Evolutionary conservation across 805 yeast genomes (phyloP).

Genomic region (Cyberlindnera bimundalis): DNA sequence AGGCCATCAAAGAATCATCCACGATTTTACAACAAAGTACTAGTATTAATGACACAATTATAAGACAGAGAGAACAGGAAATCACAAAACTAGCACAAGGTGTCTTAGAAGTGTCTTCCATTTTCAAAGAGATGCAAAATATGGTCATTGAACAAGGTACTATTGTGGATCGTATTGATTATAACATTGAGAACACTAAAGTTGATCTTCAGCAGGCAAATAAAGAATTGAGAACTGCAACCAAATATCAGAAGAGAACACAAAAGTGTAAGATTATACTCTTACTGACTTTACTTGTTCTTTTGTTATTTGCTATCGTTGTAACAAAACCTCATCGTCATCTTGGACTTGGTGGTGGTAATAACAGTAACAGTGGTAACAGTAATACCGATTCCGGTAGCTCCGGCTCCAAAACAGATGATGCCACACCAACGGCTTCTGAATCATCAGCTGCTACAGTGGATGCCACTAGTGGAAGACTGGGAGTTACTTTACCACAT

Average conservation of each 20-base stretch:
- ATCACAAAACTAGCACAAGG: conserved; percentile 91
- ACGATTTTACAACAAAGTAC: conserved; percentile 32
- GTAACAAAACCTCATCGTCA: conserved; percentile 55
- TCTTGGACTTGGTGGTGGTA: conserved; percentile 9
- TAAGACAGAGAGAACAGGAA: conserved; percentile 81
- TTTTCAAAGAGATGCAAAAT: conserved; percentile 88
- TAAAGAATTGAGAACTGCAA: conserved; percentile 72
- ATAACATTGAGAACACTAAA: conserved; percentile 79
- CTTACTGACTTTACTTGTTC: conserved; percentile 64
- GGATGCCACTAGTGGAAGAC: conserved; percentile 1
- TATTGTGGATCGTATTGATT: conserved; percentile 87
- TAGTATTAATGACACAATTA: conserved; percentile 37
- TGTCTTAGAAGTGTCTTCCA: conserved; percentile 87
- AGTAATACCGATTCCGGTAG: not conserved
- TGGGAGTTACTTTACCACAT: conserved; percentile 5
- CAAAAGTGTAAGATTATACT: conserved; percentile 88
- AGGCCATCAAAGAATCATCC: conserved; percentile 49
- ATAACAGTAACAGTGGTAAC: not conserved
- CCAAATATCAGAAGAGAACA: conserved; percentile 78
- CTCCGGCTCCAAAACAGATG: not conserved
- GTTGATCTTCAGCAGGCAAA: conserved; percentile 74
- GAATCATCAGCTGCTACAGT: conserved; percentile 23
- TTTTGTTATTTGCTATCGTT: conserved; percentile 66
- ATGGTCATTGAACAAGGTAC: conserved; percentile 96
- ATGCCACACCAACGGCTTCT: not conserved